phyloP scores from a whole-genome alignment of 2,329 filamentous ascomycete species.

The Colletotrichum tabaci region DNA sequence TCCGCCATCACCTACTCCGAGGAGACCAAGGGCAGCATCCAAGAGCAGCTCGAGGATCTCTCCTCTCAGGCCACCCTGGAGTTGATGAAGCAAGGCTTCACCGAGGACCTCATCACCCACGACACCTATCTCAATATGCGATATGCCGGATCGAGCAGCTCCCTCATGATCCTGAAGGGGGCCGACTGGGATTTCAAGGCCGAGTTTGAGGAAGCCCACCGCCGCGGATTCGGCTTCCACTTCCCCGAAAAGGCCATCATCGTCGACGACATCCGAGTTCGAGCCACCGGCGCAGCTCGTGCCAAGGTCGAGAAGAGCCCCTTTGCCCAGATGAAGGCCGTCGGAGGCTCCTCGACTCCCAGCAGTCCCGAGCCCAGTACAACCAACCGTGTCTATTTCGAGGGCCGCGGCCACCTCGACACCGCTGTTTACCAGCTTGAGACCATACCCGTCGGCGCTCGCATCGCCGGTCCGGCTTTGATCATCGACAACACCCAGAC shows the following conservation, averaged over 20 bases:
- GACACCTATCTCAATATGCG: slow-evolving; percentile 60
- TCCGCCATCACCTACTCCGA: slow-evolving; percentile 48
- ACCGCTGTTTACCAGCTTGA: slow-evolving; percentile 35
- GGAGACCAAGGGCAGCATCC: slow-evolving; percentile 40
- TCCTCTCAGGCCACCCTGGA: slow-evolving; percentile 50
- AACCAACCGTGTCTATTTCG: slow-evolving; percentile 56
- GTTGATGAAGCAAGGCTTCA: slow-evolving; percentile 49
- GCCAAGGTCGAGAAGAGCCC: slow-evolving; percentile 42
- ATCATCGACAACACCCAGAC: slow-evolving; percentile 82
- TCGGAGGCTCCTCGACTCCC: slow-evolving; percentile 44
- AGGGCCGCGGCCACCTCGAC: slow-evolving; percentile 35
- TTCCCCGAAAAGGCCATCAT: slow-evolving; percentile 54
- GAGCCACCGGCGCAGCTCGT: slow-evolving; percentile 37
- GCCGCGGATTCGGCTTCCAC: slow-evolving; percentile 80
- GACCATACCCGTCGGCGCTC: slow-evolving; percentile 30
- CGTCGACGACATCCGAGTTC: slow-evolving; percentile 43
- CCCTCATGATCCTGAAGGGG: slow-evolving; percentile 53
- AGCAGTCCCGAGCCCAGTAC: slow-evolving; percentile 81
- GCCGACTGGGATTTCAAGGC: slow-evolving; percentile 66
- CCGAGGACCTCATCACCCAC: slow-evolving; percentile 56
- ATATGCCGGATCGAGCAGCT: slow-evolving; percentile 60
- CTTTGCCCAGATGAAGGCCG: slow-evolving; percentile 38
- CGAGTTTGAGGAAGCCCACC: slow-evolving; percentile 78
- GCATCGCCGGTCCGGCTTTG: slow-evolving; percentile 74
- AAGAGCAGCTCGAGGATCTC: slow-evolving; percentile 50